A percentile compares a stretch with the other conserved stretches of the same genome.
Conservation (phyloP, 352 stramenopile genomes). For the Phytophthora fragariaefolia region DNA sequence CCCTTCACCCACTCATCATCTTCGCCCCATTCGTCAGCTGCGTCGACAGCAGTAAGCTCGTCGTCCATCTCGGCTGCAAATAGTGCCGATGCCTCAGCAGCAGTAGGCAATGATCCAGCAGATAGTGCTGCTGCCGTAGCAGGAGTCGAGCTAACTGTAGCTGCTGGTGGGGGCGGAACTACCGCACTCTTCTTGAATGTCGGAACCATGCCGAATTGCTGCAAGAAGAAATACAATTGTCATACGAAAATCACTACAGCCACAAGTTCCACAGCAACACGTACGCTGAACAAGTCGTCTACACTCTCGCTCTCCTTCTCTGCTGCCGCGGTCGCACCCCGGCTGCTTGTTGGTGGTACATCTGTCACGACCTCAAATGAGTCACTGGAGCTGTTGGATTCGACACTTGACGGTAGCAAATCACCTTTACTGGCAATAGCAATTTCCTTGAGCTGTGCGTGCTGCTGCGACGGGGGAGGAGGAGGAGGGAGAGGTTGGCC, state of each 20-base stretch:
- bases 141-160: slow-evolving; percentile 24
- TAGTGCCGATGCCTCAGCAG: slow-evolving; percentile 51
- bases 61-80: slow-evolving; percentile 80
- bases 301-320: slow-evolving; percentile 50
- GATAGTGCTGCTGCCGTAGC: slow-evolving; percentile 3
- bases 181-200: slow-evolving; percentile 75
- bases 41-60: slow-evolving; percentile 44
- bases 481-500: slow-evolving; percentile 31
- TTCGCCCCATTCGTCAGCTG: slow-evolving; percentile 70
- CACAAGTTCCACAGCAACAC: slow-evolving; percentile 25
- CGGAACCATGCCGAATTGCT: slow-evolving; percentile 89
- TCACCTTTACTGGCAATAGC: slow-evolving; percentile 24
- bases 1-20: slow-evolving; percentile 86
- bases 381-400: slow-evolving; percentile 75
- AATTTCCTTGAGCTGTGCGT: slow-evolving; percentile 41
- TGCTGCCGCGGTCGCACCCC: slow-evolving; percentile 17
- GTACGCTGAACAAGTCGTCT: slow-evolving; percentile 85
- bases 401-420: slow-evolving; percentile 40
- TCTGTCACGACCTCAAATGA: slow-evolving; percentile 70
- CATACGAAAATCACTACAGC: slow-evolving; percentile 9
- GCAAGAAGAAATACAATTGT: slow-evolving; percentile 13
- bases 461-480: slow-evolving; percentile 12
- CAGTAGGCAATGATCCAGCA: slow-evolving; percentile 31
- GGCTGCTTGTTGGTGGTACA: slow-evolving; percentile 31
- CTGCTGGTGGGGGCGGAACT: slow-evolving; percentile 30